Percentiles rank a stretch among this genome's conserved stretches.
Evolutionary conservation across 352 stramenopile species (phyloP).

Genomic region (Phytophthora europaea): DNA sequence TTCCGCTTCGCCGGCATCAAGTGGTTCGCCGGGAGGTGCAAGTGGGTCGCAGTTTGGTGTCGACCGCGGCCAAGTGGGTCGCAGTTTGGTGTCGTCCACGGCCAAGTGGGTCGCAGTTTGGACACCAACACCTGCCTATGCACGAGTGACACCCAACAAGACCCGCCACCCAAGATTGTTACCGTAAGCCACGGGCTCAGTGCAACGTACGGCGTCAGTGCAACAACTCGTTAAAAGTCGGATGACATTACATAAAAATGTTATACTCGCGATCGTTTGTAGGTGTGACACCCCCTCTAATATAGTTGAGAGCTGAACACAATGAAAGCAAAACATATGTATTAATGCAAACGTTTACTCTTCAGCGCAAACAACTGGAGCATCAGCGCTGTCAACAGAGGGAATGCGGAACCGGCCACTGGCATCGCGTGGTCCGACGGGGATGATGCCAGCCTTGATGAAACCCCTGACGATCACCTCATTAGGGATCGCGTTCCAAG

Average conservation of each 20-base stretch:
- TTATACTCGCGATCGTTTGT: not conserved
- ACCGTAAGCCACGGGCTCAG: not conserved
- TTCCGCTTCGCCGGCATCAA: constrained; percentile 63
- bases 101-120: no score
- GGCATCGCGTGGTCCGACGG: not conserved
- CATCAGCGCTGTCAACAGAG: not conserved
- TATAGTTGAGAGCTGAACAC: not conserved
- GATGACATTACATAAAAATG: not conserved
- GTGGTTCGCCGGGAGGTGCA: constrained; percentile 46
- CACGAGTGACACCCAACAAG: no score
- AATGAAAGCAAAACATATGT: not conserved
- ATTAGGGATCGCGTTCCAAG: constrained; percentile 3
- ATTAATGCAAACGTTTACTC: not conserved
- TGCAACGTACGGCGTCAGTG: not conserved
- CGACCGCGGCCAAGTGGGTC: no score
- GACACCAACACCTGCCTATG: no score
- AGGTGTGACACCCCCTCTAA: not conserved
- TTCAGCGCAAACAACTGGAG: not conserved
- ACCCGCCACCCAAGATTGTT: no score
- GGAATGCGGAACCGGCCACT: not conserved
- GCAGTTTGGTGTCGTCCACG: no score
- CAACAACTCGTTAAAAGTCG: not conserved
- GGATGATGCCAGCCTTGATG: not conserved
- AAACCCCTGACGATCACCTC: constrained; percentile 4
- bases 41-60: no score